Base-by-base conservation (phyloP, 1,284 basidiomycete species). In the Grifola frondosa region DNA sequence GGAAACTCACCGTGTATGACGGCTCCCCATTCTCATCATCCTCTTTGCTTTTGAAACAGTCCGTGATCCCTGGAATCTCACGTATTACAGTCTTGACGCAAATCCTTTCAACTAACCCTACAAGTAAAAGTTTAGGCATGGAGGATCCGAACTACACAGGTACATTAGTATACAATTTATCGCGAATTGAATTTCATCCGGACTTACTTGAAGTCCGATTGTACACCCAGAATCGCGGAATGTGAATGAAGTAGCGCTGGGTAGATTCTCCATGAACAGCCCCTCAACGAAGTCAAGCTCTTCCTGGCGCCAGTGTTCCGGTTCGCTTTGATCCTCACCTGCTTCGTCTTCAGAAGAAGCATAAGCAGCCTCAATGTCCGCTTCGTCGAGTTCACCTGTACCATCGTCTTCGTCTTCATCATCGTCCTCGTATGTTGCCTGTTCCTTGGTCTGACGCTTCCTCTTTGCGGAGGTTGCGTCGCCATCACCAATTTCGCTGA, bases 61-160 rank as follows among this genome's bases (percentile, higher is more conserved):
- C 84, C 3, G 78, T 78, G 59, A 98, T 95, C 19, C 84, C 83
- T 7, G 85, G 78, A 44, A 97, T 91, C 65, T 97, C 89, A 47
- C 92, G 89, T 45, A 98, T 75, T 50, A 97, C 75, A 3, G 91
- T 87, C 42, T 81, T 80, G 42, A 82, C 75, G 65, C 93, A 97
- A 13, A 84, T 82, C 44, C 85, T 77, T 65, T 97, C 94, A 42
- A 97, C 78, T 49, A 97, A 81, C 42, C 93, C 94, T 40, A 97
- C 91, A 25, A 98, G 78, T 23, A 98, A 74, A 29, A 98, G 74
- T 67, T 97, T 97, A 19, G 92, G 92, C 60, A 91, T 80, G 57
- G 83, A 74, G 33, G 80, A 73, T 16, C 69, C 63, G 63, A 87
- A 86, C 86, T 88, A 51, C 6, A 40, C 19, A 48, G 16, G 23